Conservation (phyloP, 805 yeast species). For the Pichia occidentalis region DNA sequence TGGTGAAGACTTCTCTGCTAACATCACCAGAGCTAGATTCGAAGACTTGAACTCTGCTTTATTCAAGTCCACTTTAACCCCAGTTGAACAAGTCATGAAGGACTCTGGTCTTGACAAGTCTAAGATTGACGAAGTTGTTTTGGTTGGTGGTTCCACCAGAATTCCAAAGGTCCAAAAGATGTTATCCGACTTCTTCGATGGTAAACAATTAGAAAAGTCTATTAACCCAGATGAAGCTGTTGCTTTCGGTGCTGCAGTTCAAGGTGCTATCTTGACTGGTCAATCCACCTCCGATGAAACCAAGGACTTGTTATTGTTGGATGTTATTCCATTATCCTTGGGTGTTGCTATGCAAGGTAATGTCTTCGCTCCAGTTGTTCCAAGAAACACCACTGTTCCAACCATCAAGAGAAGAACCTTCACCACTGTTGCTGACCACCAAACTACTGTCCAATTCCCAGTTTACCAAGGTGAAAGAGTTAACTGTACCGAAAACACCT, state of each 20-base stretch:
- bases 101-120: conserved; percentile 83
- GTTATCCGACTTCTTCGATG: conserved; percentile 91
- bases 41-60: conserved; percentile 91
- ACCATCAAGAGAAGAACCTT: conserved; percentile 98
- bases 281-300: conserved; percentile 84
- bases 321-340: conserved; percentile 95
- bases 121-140: conserved; percentile 87
- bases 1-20: conserved; percentile 92
- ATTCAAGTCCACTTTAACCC: conserved; percentile 89
- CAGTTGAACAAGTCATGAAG: conserved; percentile 92
- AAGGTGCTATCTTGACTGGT: conserved; percentile 97
- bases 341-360: conserved; percentile 99
- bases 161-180: conserved; percentile 96
- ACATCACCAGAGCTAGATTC: conserved; percentile 96
- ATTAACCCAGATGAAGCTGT: conserved; percentile 99
- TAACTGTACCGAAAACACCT: conserved; percentile 94
- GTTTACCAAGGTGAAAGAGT: conserved; percentile 99
- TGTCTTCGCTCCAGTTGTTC: conserved; percentile 97
- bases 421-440: conserved; percentile 98
- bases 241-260: conserved; percentile 99
- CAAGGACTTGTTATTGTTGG: conserved; percentile 90
- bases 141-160: conserved; percentile 99
- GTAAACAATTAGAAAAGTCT: conserved; percentile 93
- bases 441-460: conserved; percentile 97
- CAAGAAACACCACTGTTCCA: conserved; percentile 99